Conservation (phyloP, 192 early-diverging fungal genomes). For the Backusella tarrabulga region DNA sequence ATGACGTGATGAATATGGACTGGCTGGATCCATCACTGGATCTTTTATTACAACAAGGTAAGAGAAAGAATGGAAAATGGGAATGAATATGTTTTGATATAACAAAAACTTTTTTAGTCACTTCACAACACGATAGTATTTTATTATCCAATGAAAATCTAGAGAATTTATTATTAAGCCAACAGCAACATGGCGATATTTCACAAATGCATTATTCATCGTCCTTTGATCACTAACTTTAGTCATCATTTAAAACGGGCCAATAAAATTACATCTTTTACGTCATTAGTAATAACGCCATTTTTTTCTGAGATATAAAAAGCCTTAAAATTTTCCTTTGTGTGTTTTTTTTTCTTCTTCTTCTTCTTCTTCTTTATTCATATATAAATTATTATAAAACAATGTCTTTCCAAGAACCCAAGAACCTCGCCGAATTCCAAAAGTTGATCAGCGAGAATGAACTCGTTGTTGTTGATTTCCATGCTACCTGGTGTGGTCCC, state of each 20-base stretch:
- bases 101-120: neutral
- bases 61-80: neutral
- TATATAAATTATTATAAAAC: neutral
- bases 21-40: conserved; percentile 13
- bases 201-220: conserved; percentile 1
- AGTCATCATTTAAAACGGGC: neutral
- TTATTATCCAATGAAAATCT: conserved; percentile 1
- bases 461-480: conserved; percentile 69
- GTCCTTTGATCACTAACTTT: neutral
- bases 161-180: conserved; percentile 1
- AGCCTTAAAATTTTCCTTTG: conserved; percentile 1
- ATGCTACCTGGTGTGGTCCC: conserved; percentile 85
- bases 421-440: conserved; percentile 28
- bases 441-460: conserved; percentile 18
- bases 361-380: neutral
- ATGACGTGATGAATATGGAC: neutral
- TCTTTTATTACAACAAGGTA: conserved; percentile 14
- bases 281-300: neutral
- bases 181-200: neutral
- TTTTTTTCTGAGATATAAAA: neutral
- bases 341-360: neutral
- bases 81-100: neutral
- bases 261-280: neutral
- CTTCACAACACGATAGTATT: neutral
- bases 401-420: conserved; percentile 23